Conservation (phyloP, 2,329 filamentous ascomycete species). For the Fusarium compactum region DNA sequence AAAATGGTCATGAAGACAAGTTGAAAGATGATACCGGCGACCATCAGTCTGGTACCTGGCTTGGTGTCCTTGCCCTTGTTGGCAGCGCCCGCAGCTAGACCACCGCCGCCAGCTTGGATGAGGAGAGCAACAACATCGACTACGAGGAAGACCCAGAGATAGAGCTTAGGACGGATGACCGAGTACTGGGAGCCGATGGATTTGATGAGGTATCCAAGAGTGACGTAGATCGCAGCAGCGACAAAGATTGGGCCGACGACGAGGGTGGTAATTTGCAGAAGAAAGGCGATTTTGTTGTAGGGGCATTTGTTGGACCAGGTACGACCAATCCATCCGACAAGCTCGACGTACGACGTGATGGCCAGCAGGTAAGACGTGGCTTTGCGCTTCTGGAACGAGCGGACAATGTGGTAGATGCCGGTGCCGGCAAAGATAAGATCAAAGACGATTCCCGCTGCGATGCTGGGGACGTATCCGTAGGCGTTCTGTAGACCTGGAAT, state of each 20-base stretch:
- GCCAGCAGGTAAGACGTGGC: conserved; percentile 37
- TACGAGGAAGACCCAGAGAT: conserved; percentile 62
- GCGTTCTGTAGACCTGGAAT: conserved; percentile 36
- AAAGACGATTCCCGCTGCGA: conserved; percentile 39
- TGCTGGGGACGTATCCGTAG: conserved; percentile 40
- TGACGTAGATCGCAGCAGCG: conserved; percentile 63
- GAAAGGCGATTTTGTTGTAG: conserved; percentile 61
- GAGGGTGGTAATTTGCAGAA: conserved; percentile 63
- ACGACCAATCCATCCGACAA: conserved; percentile 62
- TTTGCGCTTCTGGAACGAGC: conserved; percentile 37
- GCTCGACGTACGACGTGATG: conserved; percentile 49
- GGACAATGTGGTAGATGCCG: conserved; percentile 34
- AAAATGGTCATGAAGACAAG: conserved; percentile 62
- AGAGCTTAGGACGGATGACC: conserved; percentile 56
- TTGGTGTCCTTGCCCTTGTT: conserved; percentile 53
- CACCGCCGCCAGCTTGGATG: conserved; percentile 61
- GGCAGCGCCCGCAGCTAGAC: conserved; percentile 55
- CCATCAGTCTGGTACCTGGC: conserved; percentile 61
- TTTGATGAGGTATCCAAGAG: conserved; percentile 61
- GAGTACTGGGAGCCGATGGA: conserved; percentile 58
- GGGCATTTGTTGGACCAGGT: conserved; percentile 62
- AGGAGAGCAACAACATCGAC: conserved; percentile 45
- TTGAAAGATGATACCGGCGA: conserved; percentile 64
- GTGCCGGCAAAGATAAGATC: conserved; percentile 29
- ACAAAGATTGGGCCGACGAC: conserved; percentile 62